phyloP scores from a whole-genome alignment of 139 green algal genomes.

The Astrephomene gubernaculifera region DNA sequence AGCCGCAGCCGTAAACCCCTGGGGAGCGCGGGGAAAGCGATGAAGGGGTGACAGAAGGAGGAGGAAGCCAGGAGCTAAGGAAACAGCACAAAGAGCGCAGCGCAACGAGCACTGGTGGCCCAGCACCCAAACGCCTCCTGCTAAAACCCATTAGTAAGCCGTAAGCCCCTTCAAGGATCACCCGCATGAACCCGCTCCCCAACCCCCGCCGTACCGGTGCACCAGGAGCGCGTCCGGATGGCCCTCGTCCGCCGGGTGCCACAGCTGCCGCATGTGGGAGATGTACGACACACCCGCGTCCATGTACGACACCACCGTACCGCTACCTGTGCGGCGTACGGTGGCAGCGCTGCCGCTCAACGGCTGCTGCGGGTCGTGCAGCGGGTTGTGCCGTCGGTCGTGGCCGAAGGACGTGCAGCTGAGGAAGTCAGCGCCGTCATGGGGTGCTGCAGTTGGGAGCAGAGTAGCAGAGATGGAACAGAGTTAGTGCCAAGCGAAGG shows the following conservation, averaged over 20 bases:
- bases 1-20: constrained; percentile 20
- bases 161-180: no score
- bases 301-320: neutral
- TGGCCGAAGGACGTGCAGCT: neutral
- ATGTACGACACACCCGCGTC: constrained; percentile 17
- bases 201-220: neutral
- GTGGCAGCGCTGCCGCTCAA: no score
- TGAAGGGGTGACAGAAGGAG: no score
- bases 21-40: neutral
- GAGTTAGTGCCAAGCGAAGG: no score
- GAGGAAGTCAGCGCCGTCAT: constrained; percentile 3
- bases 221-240: neutral
- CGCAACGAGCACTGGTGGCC: neutral
- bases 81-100: neutral
- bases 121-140: neutral
- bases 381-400: no score
- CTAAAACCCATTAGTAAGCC: neutral
- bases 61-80: neutral
- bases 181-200: no score
- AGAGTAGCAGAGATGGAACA: neutral
- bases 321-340: neutral
- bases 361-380: no score
- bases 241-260: neutral
- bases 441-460: neutral
- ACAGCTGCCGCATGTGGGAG: constrained; percentile 32